These are phyloP conservation scores for Emergomyces orientalis DNA, from an alignment of 2,329 filamentous ascomycete species.

Conservation along the genomic window DNA sequence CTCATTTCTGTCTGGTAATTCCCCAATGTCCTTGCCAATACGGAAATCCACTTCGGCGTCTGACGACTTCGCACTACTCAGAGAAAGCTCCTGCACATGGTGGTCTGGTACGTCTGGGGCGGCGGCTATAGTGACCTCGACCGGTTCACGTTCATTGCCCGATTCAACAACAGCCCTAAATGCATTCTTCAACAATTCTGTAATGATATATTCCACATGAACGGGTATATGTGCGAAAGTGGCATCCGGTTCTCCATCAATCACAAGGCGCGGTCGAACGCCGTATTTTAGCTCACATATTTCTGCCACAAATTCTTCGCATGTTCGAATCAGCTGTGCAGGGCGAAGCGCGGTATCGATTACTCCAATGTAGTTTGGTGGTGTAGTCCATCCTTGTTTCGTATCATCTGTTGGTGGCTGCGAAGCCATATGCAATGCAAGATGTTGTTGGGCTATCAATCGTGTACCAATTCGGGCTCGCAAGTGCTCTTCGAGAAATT, in stretches of 20 bases:
- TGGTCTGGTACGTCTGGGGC: slow-evolving; percentile 43
- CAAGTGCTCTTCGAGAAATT: slow-evolving; percentile 87
- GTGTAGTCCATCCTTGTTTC: slow-evolving; percentile 14
- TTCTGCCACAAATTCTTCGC: slow-evolving; percentile 84
- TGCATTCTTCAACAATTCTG: slow-evolving; percentile 91
- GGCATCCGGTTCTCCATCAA: slow-evolving; percentile 80
- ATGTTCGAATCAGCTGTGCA: slow-evolving; percentile 69
- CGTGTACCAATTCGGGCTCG: slow-evolving; percentile 89
- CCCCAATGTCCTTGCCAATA: slow-evolving; percentile 23
- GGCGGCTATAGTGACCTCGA: slow-evolving; percentile 86
- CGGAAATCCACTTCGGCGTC: slow-evolving; percentile 27
- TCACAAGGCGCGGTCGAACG: slow-evolving; percentile 65
- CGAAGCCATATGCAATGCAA: slow-evolving; percentile 70
- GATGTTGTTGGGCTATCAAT: slow-evolving; percentile 91
- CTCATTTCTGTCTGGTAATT: slow-evolving; percentile 13
- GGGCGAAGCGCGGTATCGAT: slow-evolving; percentile 87
- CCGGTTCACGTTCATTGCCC: slow-evolving; percentile 65
- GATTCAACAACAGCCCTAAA: slow-evolving; percentile 89
- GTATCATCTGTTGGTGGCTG: slow-evolving; percentile 58
- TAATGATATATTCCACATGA: slow-evolving; percentile 95
- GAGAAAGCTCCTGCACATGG: slow-evolving; percentile 11
- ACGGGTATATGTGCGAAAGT: slow-evolving; percentile 90
- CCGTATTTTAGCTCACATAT: slow-evolving; percentile 97
- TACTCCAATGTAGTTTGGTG: slow-evolving; percentile 72
- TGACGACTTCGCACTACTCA: slow-evolving; percentile 20